Conservation (phyloP, 2,329 filamentous ascomycete genomes). For the Trichoderma cornu-damae region DNA sequence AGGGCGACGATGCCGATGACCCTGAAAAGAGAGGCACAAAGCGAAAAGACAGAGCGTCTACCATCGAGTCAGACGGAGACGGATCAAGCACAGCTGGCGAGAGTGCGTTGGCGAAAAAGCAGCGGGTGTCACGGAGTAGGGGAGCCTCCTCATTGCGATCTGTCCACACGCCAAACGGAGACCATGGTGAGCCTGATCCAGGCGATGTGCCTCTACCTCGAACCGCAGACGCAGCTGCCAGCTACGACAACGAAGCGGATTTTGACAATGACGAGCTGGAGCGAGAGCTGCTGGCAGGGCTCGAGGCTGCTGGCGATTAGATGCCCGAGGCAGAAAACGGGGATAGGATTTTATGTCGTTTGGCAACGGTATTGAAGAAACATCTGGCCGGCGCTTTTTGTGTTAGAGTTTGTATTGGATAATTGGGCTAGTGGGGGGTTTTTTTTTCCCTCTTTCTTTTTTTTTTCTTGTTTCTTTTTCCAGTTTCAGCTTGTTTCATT, state of each 20-base stretch:
- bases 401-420: slow-evolving; percentile 14
- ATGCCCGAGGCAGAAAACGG: neutral
- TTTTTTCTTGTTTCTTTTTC: too few relatives aligned
- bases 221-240: slow-evolving; percentile 23
- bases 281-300: slow-evolving; percentile 57
- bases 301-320: slow-evolving; percentile 40
- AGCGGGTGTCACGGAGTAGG: slow-evolving; percentile 42
- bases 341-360: neutral
- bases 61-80: slow-evolving; percentile 33
- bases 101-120: slow-evolving; percentile 47
- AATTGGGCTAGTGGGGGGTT: neutral
- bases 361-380: neutral
- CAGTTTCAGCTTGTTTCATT: too few relatives aligned
- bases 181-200: slow-evolving; percentile 26
- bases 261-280: slow-evolving; percentile 55
- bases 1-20: slow-evolving; percentile 28
- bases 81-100: slow-evolving; percentile 30
- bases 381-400: slow-evolving; percentile 8
- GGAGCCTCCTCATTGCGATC: slow-evolving; percentile 45
- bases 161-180: slow-evolving; percentile 39
- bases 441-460: neutral
- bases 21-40: slow-evolving; percentile 29
- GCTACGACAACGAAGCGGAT: slow-evolving; percentile 33
- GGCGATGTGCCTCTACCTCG: neutral
- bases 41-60: slow-evolving; percentile 31